These are phyloP conservation scores for Albifimbria verrucaria DNA, from an alignment of 2,329 filamentous ascomycete genomes.

Conservation along the genomic window DNA sequence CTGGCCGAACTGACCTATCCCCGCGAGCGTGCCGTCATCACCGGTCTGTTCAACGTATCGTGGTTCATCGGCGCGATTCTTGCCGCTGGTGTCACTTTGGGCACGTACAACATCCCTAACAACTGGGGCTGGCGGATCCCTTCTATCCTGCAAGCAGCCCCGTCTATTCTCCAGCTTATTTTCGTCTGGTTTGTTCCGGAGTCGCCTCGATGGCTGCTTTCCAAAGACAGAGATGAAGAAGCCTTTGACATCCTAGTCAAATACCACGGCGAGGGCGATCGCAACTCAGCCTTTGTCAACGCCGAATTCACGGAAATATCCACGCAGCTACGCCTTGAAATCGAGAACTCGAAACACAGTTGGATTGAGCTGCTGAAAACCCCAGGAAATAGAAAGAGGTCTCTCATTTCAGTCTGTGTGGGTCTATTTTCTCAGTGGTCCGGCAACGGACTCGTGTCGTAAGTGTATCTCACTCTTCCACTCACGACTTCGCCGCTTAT, in stretches of 20 bases:
- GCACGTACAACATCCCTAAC: constrained; percentile 32
- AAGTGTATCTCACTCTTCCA: constrained; percentile 47
- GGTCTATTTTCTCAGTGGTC: constrained; percentile 38
- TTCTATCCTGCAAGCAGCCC: constrained; percentile 10
- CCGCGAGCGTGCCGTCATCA: constrained; percentile 46
- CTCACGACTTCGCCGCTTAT: constrained; percentile 39
- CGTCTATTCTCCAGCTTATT: constrained; percentile 1
- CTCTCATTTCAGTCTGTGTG: constrained; percentile 35
- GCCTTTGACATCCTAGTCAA: constrained; percentile 49
- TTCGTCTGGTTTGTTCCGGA: constrained; percentile 51
- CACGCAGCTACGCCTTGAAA: constrained; percentile 11
- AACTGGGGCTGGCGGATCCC: constrained; percentile 28
- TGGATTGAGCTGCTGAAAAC: too few relatives aligned
- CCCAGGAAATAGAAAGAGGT: constrained; percentile 21
- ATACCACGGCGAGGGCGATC: constrained; percentile 49
- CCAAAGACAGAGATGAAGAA: constrained; percentile 30
- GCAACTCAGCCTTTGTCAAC: constrained; percentile 37
- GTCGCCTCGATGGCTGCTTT: constrained; percentile 58
- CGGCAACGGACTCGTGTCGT: constrained; percentile 27
- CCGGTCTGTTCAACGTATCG: constrained; percentile 47
- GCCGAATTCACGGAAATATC: constrained; percentile 14
- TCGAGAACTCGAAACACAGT: constrained; percentile 13
- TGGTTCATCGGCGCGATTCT: constrained; percentile 41
- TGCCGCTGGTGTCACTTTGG: constrained; percentile 37
- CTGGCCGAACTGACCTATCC: constrained; percentile 49